Evolutionary conservation across 2,329 filamentous ascomycete genomes (phyloP).

Genomic region (Pezicula radicicola): DNA sequence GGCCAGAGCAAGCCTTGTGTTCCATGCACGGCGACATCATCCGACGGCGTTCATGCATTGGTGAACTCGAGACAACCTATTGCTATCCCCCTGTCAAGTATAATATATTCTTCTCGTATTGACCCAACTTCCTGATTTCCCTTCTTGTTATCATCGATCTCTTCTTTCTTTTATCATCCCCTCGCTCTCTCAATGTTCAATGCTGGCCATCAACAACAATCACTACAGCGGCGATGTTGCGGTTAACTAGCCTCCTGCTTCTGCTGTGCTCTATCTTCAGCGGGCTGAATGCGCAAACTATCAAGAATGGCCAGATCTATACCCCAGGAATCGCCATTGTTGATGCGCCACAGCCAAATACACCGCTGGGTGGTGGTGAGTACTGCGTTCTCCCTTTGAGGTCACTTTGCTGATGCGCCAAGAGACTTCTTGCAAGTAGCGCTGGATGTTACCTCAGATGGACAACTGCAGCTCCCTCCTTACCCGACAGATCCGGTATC

Average conservation of each 20-base stretch:
- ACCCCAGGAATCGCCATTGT: constrained; percentile 67
- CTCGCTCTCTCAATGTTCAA: neutral
- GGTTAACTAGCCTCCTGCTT: constrained; percentile 10
- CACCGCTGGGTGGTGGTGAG: constrained; percentile 60
- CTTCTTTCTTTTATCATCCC: too few relatives aligned
- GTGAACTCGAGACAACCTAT: too few relatives aligned
- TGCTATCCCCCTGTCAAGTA: constrained; percentile 6
- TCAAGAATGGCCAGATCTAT: constrained; percentile 63
- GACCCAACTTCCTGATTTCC: constrained; percentile 7
- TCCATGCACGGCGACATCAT: constrained; percentile 4
- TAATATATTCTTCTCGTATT: constrained; percentile 15
- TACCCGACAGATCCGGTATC: constrained; percentile 51
- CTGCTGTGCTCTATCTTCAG: constrained; percentile 10
- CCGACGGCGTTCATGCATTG: neutral
- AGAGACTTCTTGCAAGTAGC: constrained; percentile 56
- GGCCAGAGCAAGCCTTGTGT: neutral
- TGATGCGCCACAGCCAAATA: constrained; percentile 62
- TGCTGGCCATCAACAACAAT: constrained; percentile 4
- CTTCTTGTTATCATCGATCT: constrained; percentile 6
- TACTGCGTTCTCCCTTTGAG: constrained; percentile 12
- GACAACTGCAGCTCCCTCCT: constrained; percentile 57
- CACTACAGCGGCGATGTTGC: constrained; percentile 10
- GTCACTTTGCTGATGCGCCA: constrained; percentile 7
- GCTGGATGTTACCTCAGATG: constrained; percentile 64
- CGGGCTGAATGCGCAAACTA: constrained; percentile 42